These are phyloP conservation scores for Cryptococcus sp. DNA, from an alignment of 1,284 basidiomycete genomes.

Conservation along the genomic window DNA sequence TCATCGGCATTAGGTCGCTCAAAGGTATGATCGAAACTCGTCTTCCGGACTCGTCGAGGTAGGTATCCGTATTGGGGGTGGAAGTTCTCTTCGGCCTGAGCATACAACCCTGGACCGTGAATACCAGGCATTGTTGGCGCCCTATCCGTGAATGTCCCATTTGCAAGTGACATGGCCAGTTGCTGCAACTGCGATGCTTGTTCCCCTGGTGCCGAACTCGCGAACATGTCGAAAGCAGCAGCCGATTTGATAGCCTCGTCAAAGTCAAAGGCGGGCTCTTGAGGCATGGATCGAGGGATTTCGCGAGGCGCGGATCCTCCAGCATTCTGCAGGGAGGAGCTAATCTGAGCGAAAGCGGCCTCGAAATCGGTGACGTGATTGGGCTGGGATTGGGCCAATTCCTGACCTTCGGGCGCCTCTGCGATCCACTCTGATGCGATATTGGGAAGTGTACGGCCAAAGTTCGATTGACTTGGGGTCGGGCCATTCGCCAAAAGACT, in stretches of 20 bases:
- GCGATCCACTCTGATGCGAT: not conserved
- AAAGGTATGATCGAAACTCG: constrained; percentile 86
- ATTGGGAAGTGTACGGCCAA: not conserved
- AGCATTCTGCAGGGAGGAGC: not conserved
- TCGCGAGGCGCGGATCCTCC: not conserved
- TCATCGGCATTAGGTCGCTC: constrained; percentile 26
- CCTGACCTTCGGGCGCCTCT: not conserved
- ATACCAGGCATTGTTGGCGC: constrained; percentile 39
- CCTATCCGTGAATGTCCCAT: constrained; percentile 7
- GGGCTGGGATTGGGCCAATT: constrained; percentile 18
- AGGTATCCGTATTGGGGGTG: constrained; percentile 59
- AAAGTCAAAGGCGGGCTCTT: constrained; percentile 17
- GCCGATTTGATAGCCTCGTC: constrained; percentile 17
- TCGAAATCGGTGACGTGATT: not conserved
- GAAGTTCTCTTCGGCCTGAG: constrained; percentile 44
- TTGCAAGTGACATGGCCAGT: constrained; percentile 12
- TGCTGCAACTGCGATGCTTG: constrained; percentile 10
- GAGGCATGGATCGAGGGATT: constrained; percentile 5
- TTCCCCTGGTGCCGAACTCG: constrained; percentile 19
- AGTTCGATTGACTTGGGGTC: not conserved
- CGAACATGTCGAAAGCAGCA: constrained; percentile 20
- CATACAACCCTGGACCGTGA: constrained; percentile 41
- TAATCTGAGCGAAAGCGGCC: not conserved
- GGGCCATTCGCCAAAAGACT: constrained; percentile 42
- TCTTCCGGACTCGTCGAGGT: constrained; percentile 73